Base-by-base conservation (phyloP, 2,329 filamentous ascomycete genomes). In the Hymenoscyphus infarciens region DNA sequence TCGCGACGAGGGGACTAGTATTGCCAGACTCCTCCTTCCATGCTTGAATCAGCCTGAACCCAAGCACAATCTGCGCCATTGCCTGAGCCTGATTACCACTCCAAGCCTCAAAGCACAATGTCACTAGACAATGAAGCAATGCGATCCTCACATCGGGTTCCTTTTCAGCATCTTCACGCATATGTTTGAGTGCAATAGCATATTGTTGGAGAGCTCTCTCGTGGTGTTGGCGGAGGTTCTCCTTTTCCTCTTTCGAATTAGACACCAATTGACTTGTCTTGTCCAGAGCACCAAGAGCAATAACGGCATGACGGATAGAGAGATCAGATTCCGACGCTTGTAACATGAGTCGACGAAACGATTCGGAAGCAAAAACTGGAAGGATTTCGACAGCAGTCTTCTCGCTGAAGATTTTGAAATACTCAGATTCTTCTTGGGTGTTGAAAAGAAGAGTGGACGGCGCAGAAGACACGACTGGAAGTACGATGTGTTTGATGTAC, bases 61-160 rank as follows among this genome's bases (percentile, higher is more conserved):
- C 68, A 10, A 57, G 67, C 52, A 65, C 66, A 19, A 69, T 66
- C 53, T 70, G 66, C 13, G 54, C 57, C 22, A 65, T 62, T 2
- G 67, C 68, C n/a, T 60, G 27, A 25, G 63, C 59, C 29, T 65
- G 61, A 38, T 67, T 66, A 0, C 67, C 66, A 57, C 67, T 81
- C 85, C 69, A 87, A 85, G 77, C 86, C 84, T 61, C 83, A 81
- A 31, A 84, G 76, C 42, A 87, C 77, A 69, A 86, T 83, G 64
- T 85, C 79, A 66, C 60, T 38, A 66, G 19, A 33, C 61, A 63
- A 53, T 72, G 71, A 25, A 75, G 68, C 33, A 78, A 67, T n/a
- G 77, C 68, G n/a, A 70, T 69, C 35, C 77, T 71, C 76, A 77
- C 77, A 25, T 74, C 73, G 0, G 76, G 77, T 8, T 78, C 76